Evolutionary conservation across 345 rosid genomes (phyloP).

Genomic region (Clarkia xantiana): DNA sequence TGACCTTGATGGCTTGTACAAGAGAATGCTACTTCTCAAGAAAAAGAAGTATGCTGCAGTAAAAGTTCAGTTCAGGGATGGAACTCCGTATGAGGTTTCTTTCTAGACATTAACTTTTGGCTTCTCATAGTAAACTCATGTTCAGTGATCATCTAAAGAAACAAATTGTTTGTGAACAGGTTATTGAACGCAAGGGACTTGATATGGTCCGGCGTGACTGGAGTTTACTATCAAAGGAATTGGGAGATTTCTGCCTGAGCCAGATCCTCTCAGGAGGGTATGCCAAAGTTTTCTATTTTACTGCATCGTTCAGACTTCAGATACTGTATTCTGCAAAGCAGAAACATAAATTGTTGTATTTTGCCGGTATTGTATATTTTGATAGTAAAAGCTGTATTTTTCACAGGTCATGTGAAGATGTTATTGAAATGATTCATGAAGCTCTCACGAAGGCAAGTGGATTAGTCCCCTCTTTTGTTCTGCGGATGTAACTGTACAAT

Average conservation of each 20-base stretch:
- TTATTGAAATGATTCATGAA: constrained; percentile 74
- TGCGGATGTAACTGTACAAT: background rate
- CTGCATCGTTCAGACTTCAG: background rate
- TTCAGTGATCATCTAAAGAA: background rate
- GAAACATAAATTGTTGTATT: too few species aligned
- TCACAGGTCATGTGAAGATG: constrained; percentile 86
- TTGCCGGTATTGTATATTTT: too few species aligned
- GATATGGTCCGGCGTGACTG: constrained; percentile 99
- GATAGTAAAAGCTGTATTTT: too few species aligned
- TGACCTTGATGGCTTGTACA: constrained; percentile 90
- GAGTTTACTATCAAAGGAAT: constrained; percentile 90
- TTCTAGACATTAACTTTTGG: background rate
- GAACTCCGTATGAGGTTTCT: constrained; percentile 58
- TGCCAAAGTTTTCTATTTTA: constrained; percentile 6
- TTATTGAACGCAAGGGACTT: constrained; percentile 91
- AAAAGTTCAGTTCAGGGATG: constrained; percentile 70
- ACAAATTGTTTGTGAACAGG: constrained; percentile 30
- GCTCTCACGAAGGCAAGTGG: constrained; percentile 63
- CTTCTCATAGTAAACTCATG: background rate
- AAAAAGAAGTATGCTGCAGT: constrained; percentile 99
- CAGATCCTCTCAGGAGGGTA: constrained; percentile 95
- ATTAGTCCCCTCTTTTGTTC: too few species aligned
- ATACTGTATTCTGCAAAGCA: too few species aligned
- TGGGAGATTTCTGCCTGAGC: constrained; percentile 74
- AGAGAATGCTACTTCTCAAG: constrained; percentile 95